Conservation (phyloP, 192 early-diverging fungal species). For the Umbelopsis vinacea region DNA sequence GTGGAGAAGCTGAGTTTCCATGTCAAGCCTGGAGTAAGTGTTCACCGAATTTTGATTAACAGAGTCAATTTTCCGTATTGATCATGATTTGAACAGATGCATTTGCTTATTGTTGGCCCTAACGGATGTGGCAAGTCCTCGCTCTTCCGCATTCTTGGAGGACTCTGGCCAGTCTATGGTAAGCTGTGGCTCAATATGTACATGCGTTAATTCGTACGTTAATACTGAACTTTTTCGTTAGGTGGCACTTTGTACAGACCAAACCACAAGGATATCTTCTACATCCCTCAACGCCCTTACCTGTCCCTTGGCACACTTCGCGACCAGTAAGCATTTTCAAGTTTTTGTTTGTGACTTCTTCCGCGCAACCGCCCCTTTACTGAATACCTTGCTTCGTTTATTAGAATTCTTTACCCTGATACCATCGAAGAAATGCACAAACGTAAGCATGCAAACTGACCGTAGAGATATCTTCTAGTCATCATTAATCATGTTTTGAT, state of each 20-base stretch:
- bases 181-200: conserved; percentile 2
- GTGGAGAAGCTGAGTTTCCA: conserved; percentile 85
- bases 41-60: background rate
- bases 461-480: background rate
- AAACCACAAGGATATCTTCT: conserved; percentile 88
- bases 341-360: background rate
- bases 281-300: conserved; percentile 99
- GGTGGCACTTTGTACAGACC: conserved; percentile 76
- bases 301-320: conserved; percentile 91
- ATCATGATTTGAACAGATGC: conserved; percentile 39
- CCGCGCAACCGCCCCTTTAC: background rate
- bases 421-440: conserved; percentile 77
- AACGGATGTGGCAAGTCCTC: conserved; percentile 96
- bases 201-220: background rate
- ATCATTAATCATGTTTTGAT: background rate
- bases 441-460: conserved; percentile 29
- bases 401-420: conserved; percentile 93
- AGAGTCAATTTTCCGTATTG: background rate
- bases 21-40: conserved; percentile 75
- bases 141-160: conserved; percentile 94
- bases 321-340: conserved; percentile 71
- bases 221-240: conserved; percentile 24
- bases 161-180: conserved; percentile 96
- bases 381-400: background rate
- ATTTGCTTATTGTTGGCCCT: conserved; percentile 91